Evolutionary conservation across 805 yeast species (phyloP), one percentile per base, ranked within the genome.

Genomic region (Candida vartiovaarae): DNA sequence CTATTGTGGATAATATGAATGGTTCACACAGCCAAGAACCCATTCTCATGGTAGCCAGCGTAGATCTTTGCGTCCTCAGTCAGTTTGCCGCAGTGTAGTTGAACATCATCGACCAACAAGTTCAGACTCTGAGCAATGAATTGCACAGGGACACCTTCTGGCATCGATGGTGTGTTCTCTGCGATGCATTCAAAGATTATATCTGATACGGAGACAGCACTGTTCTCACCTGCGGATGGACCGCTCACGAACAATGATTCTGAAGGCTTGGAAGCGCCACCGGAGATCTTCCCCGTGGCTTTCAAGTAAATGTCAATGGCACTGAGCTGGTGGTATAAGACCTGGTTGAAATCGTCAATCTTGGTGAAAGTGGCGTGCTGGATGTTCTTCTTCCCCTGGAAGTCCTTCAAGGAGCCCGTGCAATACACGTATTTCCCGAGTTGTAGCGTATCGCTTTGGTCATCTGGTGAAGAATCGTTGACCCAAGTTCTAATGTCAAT

Each of bases 81-180:
- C 53, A 84, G 68, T 24, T 68, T 67, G 31, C 68, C 68, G 55
- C 86, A 77, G 49, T 69, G 68, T 27, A 66, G 62, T 48, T 66
- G 65, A 23, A 75, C 82, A 29, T 70, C 74, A 25, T 71, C 76
- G 42, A 67, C 72, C 32, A 73, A 55, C 7, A 82, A 46, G 40
- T 68, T 70, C 55, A 84, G 66, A 30, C 71, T 68, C 55, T 80
- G 84, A 10, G 80, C 70, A 46, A 84, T 75, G 48, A 76, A 68
- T 44, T 72, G 75, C 9, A 78, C 66, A 24, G 86, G 88, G n/a
- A 84, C 88, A 52, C 91, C 91, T 58, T 84, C 89, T 38, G 71
- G 75, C 84, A 80, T 82, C 40, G 72, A 66, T 48, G 71, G 66
- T 43, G 82, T 63, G 57, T 74, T 66, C 47, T 74, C 71, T 53